Evolutionary conservation across 257 asterid species (phyloP), one percentile per base, ranked within the genome.

Genomic region (Salvia miltiorrhiza): DNA sequence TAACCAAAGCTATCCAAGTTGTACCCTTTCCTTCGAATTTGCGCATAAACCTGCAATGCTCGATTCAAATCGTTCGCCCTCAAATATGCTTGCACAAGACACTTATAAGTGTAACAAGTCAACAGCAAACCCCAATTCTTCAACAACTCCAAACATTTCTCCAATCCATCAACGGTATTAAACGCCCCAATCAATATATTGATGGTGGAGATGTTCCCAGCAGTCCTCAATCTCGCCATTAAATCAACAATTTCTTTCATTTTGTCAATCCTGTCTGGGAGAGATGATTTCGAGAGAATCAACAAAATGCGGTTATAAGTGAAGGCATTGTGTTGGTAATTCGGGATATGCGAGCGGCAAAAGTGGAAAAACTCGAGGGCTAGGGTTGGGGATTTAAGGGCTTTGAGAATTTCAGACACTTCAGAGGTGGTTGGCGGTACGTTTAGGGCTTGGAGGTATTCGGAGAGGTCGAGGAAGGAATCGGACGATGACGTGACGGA

Each of bases 31-130:
- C 82, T 84, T 75, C 84, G 75, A 83, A 88, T 79, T 41, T 80
- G 83, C 37, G 24, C 57, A 45, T 88, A 88, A 61, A 90, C 86
- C 75, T 73, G 66, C 60, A 75, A 67, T 16, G 93, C 96, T 67
- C 77, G 82, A 49, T 70, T 50, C 73, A 79, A 71, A 60, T 83
- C 83, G 37, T 74, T 63, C 40, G 82, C 84, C 66, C 99, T 88
- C 83, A 93, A 72, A 64, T 86, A 87, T 14, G 91, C 96, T 71
- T 90, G 97, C 58, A 90, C 76, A 70, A 93, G 92, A 77, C 97
- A 90, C 87, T 90, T 93, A 14, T 86, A 90, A n/a, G 91, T 87
- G 61, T 93, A 93, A 57, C 84, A 76, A 74, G 87, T 93, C 77
- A 88, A 45, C 76, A 57, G 77, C 84, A 93, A 76, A 8, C 73